Conservation (phyloP, 257 asterid genomes). For the Solanum paucissectum region DNA sequence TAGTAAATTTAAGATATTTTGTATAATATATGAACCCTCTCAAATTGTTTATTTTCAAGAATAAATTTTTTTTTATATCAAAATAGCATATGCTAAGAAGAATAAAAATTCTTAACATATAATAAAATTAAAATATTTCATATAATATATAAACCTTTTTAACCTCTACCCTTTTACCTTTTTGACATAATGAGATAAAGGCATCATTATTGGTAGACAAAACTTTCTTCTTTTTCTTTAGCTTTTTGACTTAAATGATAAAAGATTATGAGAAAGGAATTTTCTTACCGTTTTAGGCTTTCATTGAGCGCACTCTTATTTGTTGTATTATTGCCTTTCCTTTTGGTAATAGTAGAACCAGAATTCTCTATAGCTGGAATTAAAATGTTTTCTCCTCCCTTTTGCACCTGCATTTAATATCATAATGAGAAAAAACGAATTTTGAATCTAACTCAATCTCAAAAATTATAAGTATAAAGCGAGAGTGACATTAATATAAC, state of each 20-base stretch:
- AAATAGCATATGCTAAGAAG: too few species aligned
- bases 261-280: neutral
- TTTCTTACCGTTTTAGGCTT: slow-evolving; percentile 54
- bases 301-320: slow-evolving; percentile 36
- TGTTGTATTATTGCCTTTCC: slow-evolving; percentile 3
- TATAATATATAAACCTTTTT: neutral
- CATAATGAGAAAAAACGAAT: neutral
- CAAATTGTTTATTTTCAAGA: too few species aligned
- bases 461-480: neutral
- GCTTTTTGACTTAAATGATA: neutral
- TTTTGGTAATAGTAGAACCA: slow-evolving; percentile 1
- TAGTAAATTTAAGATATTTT: neutral
- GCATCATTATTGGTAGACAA: neutral
- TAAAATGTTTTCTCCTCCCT: slow-evolving; percentile 60
- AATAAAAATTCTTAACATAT: too few species aligned
- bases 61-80: too few species aligned
- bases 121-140: too few species aligned
- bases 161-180: neutral
- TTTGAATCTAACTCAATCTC: neutral
- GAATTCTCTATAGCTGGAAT: slow-evolving; percentile 27
- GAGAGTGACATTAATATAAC: neutral
- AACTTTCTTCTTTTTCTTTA: neutral
- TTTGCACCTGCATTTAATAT: slow-evolving; percentile 42
- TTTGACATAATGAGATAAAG: neutral
- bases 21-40: neutral